Percentiles rank a stretch among this genome's conserved stretches.
Evolutionary conservation across 1,139 yeast genomes (phyloP).

Genomic region (Blastobotrys apis): DNA sequence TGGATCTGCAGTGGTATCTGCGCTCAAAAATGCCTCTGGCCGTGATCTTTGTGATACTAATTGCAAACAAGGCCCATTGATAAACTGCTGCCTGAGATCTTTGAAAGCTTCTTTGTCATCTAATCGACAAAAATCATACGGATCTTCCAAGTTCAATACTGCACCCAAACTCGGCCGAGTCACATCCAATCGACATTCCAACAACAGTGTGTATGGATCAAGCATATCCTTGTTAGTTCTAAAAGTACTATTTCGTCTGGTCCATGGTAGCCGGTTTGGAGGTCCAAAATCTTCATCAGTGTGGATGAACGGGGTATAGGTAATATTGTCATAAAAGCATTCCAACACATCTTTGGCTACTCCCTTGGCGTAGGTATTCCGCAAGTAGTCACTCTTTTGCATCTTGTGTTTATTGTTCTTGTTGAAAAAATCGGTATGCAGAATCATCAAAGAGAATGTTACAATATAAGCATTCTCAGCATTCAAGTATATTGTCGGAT

Average conservation of each 20-base stretch:
- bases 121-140: slow-evolving; percentile 29
- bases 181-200: slow-evolving; percentile 35
- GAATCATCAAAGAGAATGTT: slow-evolving; percentile 56
- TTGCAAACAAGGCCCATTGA: slow-evolving; percentile 36
- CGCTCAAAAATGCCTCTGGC: slow-evolving; percentile 35
- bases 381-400: slow-evolving; percentile 57
- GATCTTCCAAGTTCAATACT: slow-evolving; percentile 30
- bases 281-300: slow-evolving; percentile 35
- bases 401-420: slow-evolving; percentile 59
- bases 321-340: slow-evolving; percentile 62
- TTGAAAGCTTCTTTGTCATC: slow-evolving; percentile 28
- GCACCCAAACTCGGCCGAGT: slow-evolving; percentile 35
- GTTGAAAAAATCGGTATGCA: slow-evolving; percentile 68
- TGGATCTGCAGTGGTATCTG: slow-evolving; percentile 26
- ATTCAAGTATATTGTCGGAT: slow-evolving; percentile 37
- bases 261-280: slow-evolving; percentile 18
- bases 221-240: slow-evolving; percentile 32
- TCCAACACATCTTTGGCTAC: slow-evolving; percentile 41
- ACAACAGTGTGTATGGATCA: slow-evolving; percentile 39
- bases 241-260: slow-evolving; percentile 26
- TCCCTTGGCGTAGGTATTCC: slow-evolving; percentile 41
- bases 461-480: slow-evolving; percentile 54
- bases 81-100: slow-evolving; percentile 31
- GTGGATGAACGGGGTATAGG: slow-evolving; percentile 49
- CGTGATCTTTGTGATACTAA: slow-evolving; percentile 37